Base-by-base conservation (phyloP, 805 yeast genomes). In the Komagataella ulmi region DNA sequence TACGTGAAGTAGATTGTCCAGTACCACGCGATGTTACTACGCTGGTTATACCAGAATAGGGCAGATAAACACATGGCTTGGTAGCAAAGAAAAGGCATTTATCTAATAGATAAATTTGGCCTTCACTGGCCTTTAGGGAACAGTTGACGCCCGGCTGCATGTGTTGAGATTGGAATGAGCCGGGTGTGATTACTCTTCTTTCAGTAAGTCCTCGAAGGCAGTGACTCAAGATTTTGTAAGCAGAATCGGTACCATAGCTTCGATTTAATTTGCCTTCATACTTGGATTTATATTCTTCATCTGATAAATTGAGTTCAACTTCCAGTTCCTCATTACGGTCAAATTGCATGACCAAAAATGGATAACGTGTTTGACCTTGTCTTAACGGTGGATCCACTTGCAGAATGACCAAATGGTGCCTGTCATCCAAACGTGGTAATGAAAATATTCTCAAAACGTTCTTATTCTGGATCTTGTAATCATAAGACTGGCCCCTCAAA, bases 361-460 rank as follows among this genome's bases (percentile, higher is more conserved):
- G 95, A 62, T 93, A 91, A 54, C 96, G 80, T 0, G 99, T 93
- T 70, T 93, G 98, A 52, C 99, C 99, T 70, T 93, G 99, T 65
- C 98, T 82, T 57, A 93, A 73, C 2, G 99, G 99, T 23, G 99
- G 99, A 58, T 91, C 97, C 48, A 93, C 85, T 61, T 95, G 97
- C 54, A 91, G 71, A 6, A 93, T 83, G 63, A 93, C 74, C 57
- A 90, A 72, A 65, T 91, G 95, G 64, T 91, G 95, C 46, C 85
- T 74, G 55, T 89, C 97, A 66, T 93, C 99, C 0, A 96, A 89
- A 63, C 88, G 89, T 23, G 99, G 99, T 57, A 93, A 74, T 12
- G 95, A 81, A 59, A 93, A 91, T 44, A 93, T 81, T 61, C 97
- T 77, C 67, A 89, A 96, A 55, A 93, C 82, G 63, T 89, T 93